Base-by-base conservation (phyloP, 495 filamentous ascomycete genomes). In the Podospora anserina region DNA sequence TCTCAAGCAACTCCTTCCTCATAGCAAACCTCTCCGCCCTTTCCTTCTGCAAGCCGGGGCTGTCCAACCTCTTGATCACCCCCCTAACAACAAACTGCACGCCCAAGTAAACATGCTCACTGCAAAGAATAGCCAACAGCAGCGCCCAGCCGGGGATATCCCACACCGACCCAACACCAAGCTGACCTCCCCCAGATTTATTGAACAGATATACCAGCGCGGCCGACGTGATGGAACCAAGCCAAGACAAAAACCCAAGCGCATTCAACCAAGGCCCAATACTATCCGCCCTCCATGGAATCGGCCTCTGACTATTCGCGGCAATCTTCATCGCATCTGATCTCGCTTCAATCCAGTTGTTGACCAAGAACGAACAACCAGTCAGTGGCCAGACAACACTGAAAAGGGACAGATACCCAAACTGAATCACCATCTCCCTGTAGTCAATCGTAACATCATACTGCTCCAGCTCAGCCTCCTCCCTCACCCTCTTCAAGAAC, bases 321-420 rank as follows among this genome's bases (percentile, higher is more conserved):
- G 93, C 93, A 70, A 99, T 99, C 75, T 99, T 99, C 78, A 94
- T 86, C 18, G 96, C 94, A 69, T 99, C 95, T 26, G 91, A 91
- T 28, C 95, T 91, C 16, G 97, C 86, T 72, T 99, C 96, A 63
- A 99, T 76, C 95, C 95, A 99, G 81, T 99, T 95, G 78, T 97
- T 97, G 78, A 96, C 82, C 11, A 97, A 79, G 84, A 98, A 99
- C 0, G 92, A 95, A 44, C 93, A 84, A 0, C 90, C 88, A 0
- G 94, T 92, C 5, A 98, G 82, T 0, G 95, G 95, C 95, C 95
- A 99, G 57, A 94, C 84, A 2, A 95, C 91, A 2, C 91, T 93
- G 81, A 99, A 99, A 2, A 99, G 86, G 0, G 92, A 89, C n/a
- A 99, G 80, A 75, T 97, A 99, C 19, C 95, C 78, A 74, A 93